Conservation (phyloP, 306 rosid genomes). For the Cucurbita maxima region DNA sequence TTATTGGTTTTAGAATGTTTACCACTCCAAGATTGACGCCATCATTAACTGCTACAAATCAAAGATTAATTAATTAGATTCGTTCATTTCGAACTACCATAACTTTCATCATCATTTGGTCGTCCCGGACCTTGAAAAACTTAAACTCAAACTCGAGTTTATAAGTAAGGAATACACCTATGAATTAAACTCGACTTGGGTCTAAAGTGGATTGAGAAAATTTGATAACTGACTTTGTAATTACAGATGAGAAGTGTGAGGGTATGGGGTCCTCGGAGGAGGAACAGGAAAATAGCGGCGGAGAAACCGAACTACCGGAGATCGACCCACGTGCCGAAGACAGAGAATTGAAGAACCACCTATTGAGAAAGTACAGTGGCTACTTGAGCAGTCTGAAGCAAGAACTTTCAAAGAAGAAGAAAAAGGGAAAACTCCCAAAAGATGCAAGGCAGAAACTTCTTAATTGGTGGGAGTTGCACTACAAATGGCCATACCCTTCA, state of each 20-base stretch:
- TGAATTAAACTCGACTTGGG: no score
- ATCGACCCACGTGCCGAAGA: constrained; percentile 88
- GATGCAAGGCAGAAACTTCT: constrained; percentile 96
- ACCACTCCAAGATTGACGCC: neutral
- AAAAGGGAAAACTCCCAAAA: constrained; percentile 93
- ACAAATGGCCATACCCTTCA: constrained; percentile 99
- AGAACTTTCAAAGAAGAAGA: constrained; percentile 94
- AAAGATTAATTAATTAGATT: neutral
- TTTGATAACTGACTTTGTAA: neutral
- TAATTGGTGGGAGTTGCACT: constrained; percentile 95
- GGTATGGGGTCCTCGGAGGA: constrained; percentile 77
- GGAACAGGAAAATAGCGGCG: constrained; percentile 73
- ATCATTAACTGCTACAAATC: neutral
- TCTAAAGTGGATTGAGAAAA: neutral
- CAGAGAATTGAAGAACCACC: constrained; percentile 79
- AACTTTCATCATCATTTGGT: no score
- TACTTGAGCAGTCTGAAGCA: constrained; percentile 86
- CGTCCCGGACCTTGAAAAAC: no score
- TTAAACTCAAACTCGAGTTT: no score
- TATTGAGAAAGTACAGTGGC: constrained; percentile 80
- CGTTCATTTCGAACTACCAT: constrained; percentile 4
- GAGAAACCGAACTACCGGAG: constrained; percentile 68
- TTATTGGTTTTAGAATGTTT: neutral
- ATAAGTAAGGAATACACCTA: no score
- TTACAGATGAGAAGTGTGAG: constrained; percentile 57